Percentiles rank a stretch among this genome's conserved stretches.
Conservation (phyloP, 257 asterid species). For the Perilla frutescens region DNA sequence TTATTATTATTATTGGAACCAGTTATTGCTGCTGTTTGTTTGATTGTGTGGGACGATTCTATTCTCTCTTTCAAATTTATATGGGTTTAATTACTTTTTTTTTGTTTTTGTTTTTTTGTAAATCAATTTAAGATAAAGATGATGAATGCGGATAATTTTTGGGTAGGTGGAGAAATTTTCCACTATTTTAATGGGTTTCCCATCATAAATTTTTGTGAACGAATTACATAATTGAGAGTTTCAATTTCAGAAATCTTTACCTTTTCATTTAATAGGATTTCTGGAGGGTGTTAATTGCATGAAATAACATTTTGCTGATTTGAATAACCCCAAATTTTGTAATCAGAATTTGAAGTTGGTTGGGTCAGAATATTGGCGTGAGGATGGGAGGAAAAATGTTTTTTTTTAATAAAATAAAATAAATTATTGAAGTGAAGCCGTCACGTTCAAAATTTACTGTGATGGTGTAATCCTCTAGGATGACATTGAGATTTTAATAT, state of each 20-base stretch:
- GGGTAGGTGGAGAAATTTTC: neutral
- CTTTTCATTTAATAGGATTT: neutral
- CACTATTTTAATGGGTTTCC: neutral
- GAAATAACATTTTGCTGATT: constrained; percentile 2
- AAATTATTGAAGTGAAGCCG: neutral
- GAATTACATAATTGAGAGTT: neutral
- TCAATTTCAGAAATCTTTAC: neutral
- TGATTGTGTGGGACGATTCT: constrained; percentile 21
- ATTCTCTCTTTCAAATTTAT: constrained; percentile 9
- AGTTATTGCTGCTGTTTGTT: constrained; percentile 4
- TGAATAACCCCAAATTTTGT: neutral
- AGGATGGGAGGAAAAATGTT: neutral
- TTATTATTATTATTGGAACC: neutral
- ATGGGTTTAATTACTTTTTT: neutral
- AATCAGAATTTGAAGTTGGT: neutral
- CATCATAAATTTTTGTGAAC: neutral
- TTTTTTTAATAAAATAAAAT: neutral
- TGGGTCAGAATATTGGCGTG: constrained; percentile 13
- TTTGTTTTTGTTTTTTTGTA: no score
- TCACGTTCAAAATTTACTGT: neutral
- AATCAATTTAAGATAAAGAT: constrained; percentile 16
- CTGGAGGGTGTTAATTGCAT: neutral
- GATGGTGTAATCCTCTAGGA: neutral
- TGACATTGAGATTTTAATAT: neutral
- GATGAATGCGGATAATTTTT: constrained; percentile 24